Base-by-base conservation (phyloP, 2,329 filamentous ascomycete species). In the Pseudopyrenochaeta lycopersici region DNA sequence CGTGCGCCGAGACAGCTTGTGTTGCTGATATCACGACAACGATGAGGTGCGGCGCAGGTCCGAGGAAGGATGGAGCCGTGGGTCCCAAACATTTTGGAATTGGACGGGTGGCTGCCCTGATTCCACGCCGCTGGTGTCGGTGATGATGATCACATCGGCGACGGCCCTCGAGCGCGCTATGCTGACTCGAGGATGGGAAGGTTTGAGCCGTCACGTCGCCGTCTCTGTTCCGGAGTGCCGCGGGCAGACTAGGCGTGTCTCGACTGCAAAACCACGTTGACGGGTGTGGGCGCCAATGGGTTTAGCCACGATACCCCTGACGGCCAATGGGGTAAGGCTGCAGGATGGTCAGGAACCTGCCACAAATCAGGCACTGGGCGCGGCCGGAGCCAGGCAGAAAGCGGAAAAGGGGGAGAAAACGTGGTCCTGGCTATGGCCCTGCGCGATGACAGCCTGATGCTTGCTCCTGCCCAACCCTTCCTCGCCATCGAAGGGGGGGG, bases 291-390 rank as follows among this genome's bases (percentile, higher is more conserved):
- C 58, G 55, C 36, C 64, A 67, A 63, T 69, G 52, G 52, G 30
- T 21, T 33, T n/a, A 15, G 51, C 33, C 40, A 44, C 60, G 52
- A 58, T 55, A 48, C 44, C 29, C 45, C 45, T 52, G 47, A 48
- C 15, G 54, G 60, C 60, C 56, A 64, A 63, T 60, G 52, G 61
- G 62, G 62, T 65, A 66, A 69, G 68, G 70, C 67, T 72, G 69
- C 64, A 70, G 63, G 60, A 60, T 46, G 49, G 45, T 56, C 70
- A 72, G 68, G 69, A 67, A 73, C 70, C 60, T 65, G 58, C 46
- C 54, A 62, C 62, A 57, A 60, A 62, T 60, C 57, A 61, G 53
- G 54, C 50, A 63, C 62, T 56, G 64, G 63, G 46, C 47, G 60
- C 47, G 51, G 56, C 45, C 58, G 60, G 52, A 53, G 59, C 59